Evolutionary conservation across 2,329 filamentous ascomycete genomes (phyloP), one percentile per base, ranked within the genome.

Genomic region (Bisporella sp.): DNA sequence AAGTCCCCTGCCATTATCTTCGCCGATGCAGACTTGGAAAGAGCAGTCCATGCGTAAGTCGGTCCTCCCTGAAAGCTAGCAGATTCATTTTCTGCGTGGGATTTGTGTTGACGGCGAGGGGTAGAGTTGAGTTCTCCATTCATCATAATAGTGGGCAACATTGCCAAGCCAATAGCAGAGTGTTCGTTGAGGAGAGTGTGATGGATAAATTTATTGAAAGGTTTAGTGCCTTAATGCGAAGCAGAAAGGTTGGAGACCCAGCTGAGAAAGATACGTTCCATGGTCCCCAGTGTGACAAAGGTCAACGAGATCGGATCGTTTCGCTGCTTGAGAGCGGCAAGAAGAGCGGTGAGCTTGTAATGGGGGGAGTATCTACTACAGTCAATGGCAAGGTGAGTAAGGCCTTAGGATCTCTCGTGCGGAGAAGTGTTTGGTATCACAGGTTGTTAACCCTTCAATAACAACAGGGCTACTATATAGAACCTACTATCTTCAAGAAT

Each of bases 1-100:
- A 84, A 84, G 65, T 79, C 74, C 3, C 79, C 81, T 0, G 68
- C 82, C 1, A 59, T 85, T 7, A 76, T 84, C 6, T 84, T 84
- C 53, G 69, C 73, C 5, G 81, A 84, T 56, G 80, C 81, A 6
- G 78, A 84, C 46, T 12, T 55, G 2, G 44, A 50, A 31, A 53
- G 45, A 7, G 53, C 53, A 6, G 21, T 47, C 8, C 21, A 30
- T 5, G 33, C 12, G 8, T 35, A 31, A 62, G 62, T 62, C 59
- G 41, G 60, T 61, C 52, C 57, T 66, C 31, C 66, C 87, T 75
- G 83, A 85, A 71, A 80, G 49, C 87, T 87, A 60, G 81, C 81
- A 21, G 21, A 2, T 21, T 21, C 21, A 21, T 21, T 21, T 21
- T 21, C 21, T 21, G 21, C 21, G 21, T 21, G 21, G 21, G 21